These are phyloP conservation scores for Lentinula detonsa DNA, from an alignment of 768 basidiomycete species.

Conservation along the genomic window DNA sequence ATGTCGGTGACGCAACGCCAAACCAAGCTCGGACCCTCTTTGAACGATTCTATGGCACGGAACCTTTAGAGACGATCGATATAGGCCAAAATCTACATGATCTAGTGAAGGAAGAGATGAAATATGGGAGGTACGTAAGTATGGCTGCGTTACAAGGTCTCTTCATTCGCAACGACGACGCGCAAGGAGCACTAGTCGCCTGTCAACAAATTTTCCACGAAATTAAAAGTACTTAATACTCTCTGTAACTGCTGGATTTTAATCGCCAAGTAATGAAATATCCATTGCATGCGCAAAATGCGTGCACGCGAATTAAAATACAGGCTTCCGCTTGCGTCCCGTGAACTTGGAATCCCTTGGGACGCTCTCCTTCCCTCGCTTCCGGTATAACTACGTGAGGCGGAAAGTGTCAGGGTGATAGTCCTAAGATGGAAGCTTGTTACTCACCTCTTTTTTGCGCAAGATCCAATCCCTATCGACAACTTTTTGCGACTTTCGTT, in stretches of 20 bases:
- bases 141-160: constrained; percentile 97
- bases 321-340: constrained; percentile 77
- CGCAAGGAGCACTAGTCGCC: constrained; percentile 46
- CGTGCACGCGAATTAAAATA: constrained; percentile 51
- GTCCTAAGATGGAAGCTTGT: background rate
- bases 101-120: constrained; percentile 48
- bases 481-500: constrained; percentile 59
- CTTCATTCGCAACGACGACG: constrained; percentile 70
- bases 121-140: constrained; percentile 58
- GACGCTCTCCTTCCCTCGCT: constrained; percentile 80
- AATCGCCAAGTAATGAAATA: background rate
- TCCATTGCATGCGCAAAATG: constrained; percentile 9
- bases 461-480: constrained; percentile 87
- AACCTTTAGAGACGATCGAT: constrained; percentile 27
- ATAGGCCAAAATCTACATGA: constrained; percentile 49
- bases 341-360: constrained; percentile 87
- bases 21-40: constrained; percentile 76
- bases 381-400: constrained; percentile 63
- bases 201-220: constrained; percentile 28
- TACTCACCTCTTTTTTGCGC: constrained; percentile 88
- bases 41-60: constrained; percentile 67
- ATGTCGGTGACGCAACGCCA: constrained; percentile 84
- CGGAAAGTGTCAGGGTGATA: constrained; percentile 2
- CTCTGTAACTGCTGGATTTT: background rate
- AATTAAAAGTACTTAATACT: constrained; percentile 9